Conservation (phyloP, 83 land plant genomes). For the Picea engelmannii region DNA sequence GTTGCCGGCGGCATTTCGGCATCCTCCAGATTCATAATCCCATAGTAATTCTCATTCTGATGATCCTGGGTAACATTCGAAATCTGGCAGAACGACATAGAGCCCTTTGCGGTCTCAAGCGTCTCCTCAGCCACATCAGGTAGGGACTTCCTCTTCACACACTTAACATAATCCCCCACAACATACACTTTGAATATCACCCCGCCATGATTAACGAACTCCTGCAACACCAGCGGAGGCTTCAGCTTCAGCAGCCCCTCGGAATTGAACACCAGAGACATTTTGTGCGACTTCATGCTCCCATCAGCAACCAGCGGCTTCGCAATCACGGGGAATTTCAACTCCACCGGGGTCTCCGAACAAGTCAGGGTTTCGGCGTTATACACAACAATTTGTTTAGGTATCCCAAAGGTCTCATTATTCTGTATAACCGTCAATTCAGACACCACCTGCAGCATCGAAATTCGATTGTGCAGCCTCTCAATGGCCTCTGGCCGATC, state of each 20-base stretch:
- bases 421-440: conserved; percentile 34
- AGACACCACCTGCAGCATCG: conserved; percentile 89
- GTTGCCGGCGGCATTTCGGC: conserved; percentile 65
- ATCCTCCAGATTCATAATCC: conserved; percentile 38
- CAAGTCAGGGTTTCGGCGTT: conserved; percentile 30
- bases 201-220: conserved; percentile 87
- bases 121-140: conserved; percentile 77
- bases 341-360: conserved; percentile 14
- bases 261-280: conserved; percentile 65
- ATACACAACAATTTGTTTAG: conserved; percentile 76
- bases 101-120: conserved; percentile 42
- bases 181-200: conserved; percentile 92
- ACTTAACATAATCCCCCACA: conserved; percentile 66
- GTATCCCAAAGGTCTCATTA: conserved; percentile 61
- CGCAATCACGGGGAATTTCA: conserved; percentile 82
- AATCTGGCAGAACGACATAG: conserved; percentile 76
- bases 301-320: conserved; percentile 92
- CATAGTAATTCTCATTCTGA: conserved; percentile 19
- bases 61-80: conserved; percentile 60
- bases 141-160: conserved; percentile 72
- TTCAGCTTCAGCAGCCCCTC: conserved; percentile 59
- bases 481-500: conserved; percentile 76
- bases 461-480: conserved; percentile 81
- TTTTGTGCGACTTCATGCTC: conserved; percentile 87
- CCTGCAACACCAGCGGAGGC: conserved; percentile 77